Conservation (phyloP, 2,329 filamentous ascomycete genomes). For the Colletotrichum ledebouriae region DNA sequence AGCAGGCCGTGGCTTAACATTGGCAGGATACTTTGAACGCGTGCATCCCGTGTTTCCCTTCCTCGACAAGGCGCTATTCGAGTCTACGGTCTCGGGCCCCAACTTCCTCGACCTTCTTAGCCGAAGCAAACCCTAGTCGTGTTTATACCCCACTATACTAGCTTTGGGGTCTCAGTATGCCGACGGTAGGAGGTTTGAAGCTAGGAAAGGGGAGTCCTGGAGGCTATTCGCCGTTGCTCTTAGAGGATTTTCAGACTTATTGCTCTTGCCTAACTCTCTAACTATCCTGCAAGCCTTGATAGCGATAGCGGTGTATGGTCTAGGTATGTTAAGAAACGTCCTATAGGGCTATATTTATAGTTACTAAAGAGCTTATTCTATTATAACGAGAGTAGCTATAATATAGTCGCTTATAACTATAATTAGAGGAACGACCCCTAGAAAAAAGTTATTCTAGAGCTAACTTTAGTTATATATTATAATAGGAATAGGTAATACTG, state of each 20-base stretch:
- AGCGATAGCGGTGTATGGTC: constrained; percentile 49
- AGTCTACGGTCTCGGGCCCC: constrained; percentile 48
- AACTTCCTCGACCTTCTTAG: constrained; percentile 47
- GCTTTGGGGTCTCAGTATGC: constrained; percentile 55
- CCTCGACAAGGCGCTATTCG: constrained; percentile 53
- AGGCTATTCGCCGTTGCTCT: constrained; percentile 55
- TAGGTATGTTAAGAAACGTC: too few relatives aligned
- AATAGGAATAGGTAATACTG: too few relatives aligned
- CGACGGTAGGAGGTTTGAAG: constrained; percentile 54
- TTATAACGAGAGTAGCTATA: too few relatives aligned
- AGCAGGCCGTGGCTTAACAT: neutral
- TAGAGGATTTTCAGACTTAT: constrained; percentile 51
- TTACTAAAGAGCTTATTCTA: too few relatives aligned
- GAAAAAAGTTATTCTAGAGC: too few relatives aligned
- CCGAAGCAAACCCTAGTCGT: constrained; percentile 51
- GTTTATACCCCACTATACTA: constrained; percentile 55
- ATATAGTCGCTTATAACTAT: too few relatives aligned
- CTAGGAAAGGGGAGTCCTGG: constrained; percentile 55
- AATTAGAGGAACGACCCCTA: too few relatives aligned
- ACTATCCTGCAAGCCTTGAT: constrained; percentile 49
- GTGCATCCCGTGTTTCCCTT: constrained; percentile 57
- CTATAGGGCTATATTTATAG: too few relatives aligned
- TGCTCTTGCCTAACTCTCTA: constrained; percentile 49
- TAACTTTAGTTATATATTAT: too few relatives aligned
- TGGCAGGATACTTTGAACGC: constrained; percentile 54